These are phyloP conservation scores for Hymenoscyphus albidus DNA, from an alignment of 2,329 filamentous ascomycete species.

Conservation along the genomic window DNA sequence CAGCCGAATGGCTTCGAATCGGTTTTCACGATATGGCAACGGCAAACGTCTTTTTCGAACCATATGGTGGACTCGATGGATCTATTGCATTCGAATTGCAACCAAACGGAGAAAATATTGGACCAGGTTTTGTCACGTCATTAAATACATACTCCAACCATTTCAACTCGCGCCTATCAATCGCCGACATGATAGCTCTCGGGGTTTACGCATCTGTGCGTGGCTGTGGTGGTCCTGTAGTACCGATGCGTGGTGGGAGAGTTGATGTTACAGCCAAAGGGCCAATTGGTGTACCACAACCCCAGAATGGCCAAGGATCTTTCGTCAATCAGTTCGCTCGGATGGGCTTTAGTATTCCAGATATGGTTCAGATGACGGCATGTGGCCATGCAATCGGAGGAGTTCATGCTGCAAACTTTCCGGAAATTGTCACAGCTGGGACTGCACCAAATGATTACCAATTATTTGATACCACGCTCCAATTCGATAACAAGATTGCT, in stretches of 20 bases:
- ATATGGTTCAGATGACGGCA: conserved; percentile 58
- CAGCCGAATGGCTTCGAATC: conserved; percentile 58
- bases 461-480: conserved; percentile 45
- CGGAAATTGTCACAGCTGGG: conserved; percentile 47
- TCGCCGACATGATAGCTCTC: conserved; percentile 56
- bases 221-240: conserved; percentile 53
- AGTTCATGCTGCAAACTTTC: conserved; percentile 53
- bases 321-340: conserved; percentile 54
- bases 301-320: conserved; percentile 49
- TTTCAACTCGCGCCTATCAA: conserved; percentile 47
- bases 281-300: conserved; percentile 50
- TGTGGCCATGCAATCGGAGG: conserved; percentile 61
- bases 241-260: conserved; percentile 52
- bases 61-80: conserved; percentile 52
- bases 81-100: conserved; percentile 57
- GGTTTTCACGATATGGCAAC: conserved; percentile 62
- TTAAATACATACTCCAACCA: conserved; percentile 52
- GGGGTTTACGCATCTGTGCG: conserved; percentile 56
- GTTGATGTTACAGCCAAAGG: conserved; percentile 50
- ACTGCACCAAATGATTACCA: conserved; percentile 42
- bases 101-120: conserved; percentile 50
- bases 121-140: conserved; percentile 51
- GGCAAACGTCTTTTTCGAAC: conserved; percentile 43
- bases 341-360: conserved; percentile 52
- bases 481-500: conserved; percentile 55